Percentiles rank a stretch among this genome's conserved stretches.
Evolutionary conservation across 371 early-diverging fungal genomes (phyloP).

Genomic region (Fennellomyces sp.): DNA sequence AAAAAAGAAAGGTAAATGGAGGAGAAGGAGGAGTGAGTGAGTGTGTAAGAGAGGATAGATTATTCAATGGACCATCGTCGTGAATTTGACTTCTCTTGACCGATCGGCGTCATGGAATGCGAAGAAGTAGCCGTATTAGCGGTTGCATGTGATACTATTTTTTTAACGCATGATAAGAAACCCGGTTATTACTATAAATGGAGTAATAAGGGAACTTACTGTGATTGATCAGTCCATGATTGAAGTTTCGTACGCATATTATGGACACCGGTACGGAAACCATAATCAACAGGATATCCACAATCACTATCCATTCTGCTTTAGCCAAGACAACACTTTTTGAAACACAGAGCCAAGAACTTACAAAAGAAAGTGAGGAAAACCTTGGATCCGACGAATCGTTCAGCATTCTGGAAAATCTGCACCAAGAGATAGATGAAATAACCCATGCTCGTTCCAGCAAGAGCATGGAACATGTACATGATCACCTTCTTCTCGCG

Average conservation of each 20-base stretch:
- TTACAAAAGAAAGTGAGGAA: slow-evolving; percentile 77
- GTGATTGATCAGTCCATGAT: slow-evolving; percentile 30
- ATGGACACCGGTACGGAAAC: slow-evolving; percentile 35
- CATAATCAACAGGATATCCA: slow-evolving; percentile 36
- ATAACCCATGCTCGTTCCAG: slow-evolving; percentile 65
- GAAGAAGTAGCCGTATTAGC: slow-evolving; percentile 12
- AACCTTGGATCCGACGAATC: slow-evolving; percentile 57
- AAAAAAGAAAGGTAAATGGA: background rate
- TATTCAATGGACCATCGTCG: slow-evolving; percentile 34
- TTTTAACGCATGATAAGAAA: too few species aligned
- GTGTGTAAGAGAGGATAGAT: background rate
- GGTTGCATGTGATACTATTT: slow-evolving; percentile 28
- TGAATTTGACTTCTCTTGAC: slow-evolving; percentile 21
- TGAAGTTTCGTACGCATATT: too few species aligned
- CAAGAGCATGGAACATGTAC: slow-evolving; percentile 57
- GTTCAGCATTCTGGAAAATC: slow-evolving; percentile 61
- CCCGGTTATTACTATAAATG: background rate
- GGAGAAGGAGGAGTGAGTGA: background rate
- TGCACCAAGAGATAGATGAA: slow-evolving; percentile 76
- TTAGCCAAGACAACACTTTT: too few species aligned
- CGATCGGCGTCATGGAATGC: slow-evolving; percentile 27
- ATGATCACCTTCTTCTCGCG: slow-evolving; percentile 60
- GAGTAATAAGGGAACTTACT: slow-evolving; percentile 25
- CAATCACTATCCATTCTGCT: slow-evolving; percentile 35
- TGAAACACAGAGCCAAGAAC: slow-evolving; percentile 12